Percentiles rank a stretch among this genome's conserved stretches.
phyloP scores from a whole-genome alignment of 1,284 basidiomycete species.

The Vanrija sp. region DNA sequence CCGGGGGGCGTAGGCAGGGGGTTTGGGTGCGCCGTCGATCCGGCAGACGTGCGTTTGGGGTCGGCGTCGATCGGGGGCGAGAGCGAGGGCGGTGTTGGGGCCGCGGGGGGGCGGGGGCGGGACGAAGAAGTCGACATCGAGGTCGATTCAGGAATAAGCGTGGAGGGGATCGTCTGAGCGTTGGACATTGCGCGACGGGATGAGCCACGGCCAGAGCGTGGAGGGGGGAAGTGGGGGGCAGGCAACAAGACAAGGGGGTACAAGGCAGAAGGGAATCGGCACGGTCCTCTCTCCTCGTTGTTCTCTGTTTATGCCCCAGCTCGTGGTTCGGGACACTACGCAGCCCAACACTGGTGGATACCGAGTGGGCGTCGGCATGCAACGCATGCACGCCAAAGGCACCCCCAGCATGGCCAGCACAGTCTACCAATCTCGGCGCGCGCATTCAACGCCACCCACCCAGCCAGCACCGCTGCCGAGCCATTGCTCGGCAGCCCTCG shows the following conservation, averaged over 20 bases:
- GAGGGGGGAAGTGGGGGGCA: neutral
- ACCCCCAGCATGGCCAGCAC: no score
- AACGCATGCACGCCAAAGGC: no score
- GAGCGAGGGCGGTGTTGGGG: slow-evolving; percentile 6
- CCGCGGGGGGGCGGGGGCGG: slow-evolving; percentile 10
- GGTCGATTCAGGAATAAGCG: slow-evolving; percentile 10
- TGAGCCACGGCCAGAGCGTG: slow-evolving; percentile 2
- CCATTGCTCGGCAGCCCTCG: no score
- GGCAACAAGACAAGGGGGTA: neutral
- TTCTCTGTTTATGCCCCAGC: no score
- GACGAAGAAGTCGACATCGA: neutral
- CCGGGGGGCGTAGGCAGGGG: no score
- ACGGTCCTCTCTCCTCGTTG: neutral
- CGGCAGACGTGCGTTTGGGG: slow-evolving; percentile 17
- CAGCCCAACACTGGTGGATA: no score
- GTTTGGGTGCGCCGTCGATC: slow-evolving; percentile 2
- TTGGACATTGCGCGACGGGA: slow-evolving; percentile 14
- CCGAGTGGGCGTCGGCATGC: no score
- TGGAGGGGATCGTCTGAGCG: slow-evolving; percentile 31
- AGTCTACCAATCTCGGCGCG: no score
- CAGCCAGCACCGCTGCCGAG: no score
- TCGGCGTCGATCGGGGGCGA: slow-evolving; percentile 10
- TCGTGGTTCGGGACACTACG: no score
- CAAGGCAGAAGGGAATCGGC: neutral
- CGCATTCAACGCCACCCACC: no score